phyloP scores from a whole-genome alignment of 1,284 basidiomycete species.

The Singerocomus inundabilis region DNA sequence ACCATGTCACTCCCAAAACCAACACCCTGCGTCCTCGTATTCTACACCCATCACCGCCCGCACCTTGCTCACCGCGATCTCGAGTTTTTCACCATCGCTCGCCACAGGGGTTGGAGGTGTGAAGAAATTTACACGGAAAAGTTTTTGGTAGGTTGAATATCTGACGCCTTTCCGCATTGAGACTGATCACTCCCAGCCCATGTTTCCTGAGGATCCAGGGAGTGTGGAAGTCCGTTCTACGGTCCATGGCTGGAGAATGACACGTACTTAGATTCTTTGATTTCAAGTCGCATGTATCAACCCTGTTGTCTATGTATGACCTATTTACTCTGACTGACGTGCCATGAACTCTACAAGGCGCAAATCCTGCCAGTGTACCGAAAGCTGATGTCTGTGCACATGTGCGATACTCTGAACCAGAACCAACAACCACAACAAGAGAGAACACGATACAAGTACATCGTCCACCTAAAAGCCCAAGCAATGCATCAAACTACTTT shows the following conservation, averaged over 20 bases:
- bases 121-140: conserved; percentile 69
- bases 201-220: conserved; percentile 86
- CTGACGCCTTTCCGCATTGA: neutral
- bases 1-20: conserved; percentile 8
- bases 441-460: neutral
- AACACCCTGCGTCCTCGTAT: conserved; percentile 73
- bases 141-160: conserved; percentile 49
- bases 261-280: conserved; percentile 17
- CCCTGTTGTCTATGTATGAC: neutral
- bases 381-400: neutral
- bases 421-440: neutral
- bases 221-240: conserved; percentile 70
- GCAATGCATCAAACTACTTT: neutral
- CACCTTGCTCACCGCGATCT: conserved; percentile 84
- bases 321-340: neutral
- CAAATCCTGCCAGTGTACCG: neutral
- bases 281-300: neutral
- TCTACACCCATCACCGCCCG: conserved; percentile 91
- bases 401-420: neutral
- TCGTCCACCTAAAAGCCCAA: neutral
- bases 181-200: conserved; percentile 49
- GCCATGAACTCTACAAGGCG: neutral
- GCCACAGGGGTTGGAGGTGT: conserved; percentile 70
- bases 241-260: conserved; percentile 77
- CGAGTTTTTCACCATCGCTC: conserved; percentile 77